A percentile compares a stretch with the other conserved stretches of the same genome.
These are phyloP conservation scores for Inga leiocalycina DNA, from an alignment of 306 rosid genomes.

Conservation along the genomic window DNA sequence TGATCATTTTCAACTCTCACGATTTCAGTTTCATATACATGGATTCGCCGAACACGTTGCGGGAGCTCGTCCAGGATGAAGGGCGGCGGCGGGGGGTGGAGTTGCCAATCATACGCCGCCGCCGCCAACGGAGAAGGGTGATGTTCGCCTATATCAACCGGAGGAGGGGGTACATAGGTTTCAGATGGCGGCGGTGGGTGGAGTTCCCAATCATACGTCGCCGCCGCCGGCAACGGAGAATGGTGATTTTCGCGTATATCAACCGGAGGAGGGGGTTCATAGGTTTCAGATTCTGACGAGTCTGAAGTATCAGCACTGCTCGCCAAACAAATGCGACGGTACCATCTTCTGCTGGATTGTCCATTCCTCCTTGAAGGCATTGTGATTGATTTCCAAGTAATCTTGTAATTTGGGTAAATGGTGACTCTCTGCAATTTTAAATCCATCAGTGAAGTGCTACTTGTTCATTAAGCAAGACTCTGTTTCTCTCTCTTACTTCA, in stretches of 20 bases:
- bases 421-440: no score
- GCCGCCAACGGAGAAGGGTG: not conserved
- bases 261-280: not conserved
- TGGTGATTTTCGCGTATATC: not conserved
- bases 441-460: not conserved
- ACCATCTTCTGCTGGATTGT: not conserved
- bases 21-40: not conserved
- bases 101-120: not conserved
- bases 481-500: not conserved
- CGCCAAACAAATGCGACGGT: not conserved
- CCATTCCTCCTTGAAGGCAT: not conserved
- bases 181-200: not conserved
- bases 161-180: not conserved
- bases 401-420: not conserved
- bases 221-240: not conserved
- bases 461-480: not conserved
- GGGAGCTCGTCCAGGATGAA: not conserved
- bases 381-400: not conserved
- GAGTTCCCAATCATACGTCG: not conserved
- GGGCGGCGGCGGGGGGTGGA: not conserved
- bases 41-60: not conserved
- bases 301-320: conserved; percentile 1
- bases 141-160: not conserved
- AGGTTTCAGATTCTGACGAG: not conserved
- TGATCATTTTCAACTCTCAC: not conserved